These are phyloP conservation scores for Waltergamsia citrina DNA, from an alignment of 2,329 filamentous ascomycete genomes.

Conservation along the genomic window DNA sequence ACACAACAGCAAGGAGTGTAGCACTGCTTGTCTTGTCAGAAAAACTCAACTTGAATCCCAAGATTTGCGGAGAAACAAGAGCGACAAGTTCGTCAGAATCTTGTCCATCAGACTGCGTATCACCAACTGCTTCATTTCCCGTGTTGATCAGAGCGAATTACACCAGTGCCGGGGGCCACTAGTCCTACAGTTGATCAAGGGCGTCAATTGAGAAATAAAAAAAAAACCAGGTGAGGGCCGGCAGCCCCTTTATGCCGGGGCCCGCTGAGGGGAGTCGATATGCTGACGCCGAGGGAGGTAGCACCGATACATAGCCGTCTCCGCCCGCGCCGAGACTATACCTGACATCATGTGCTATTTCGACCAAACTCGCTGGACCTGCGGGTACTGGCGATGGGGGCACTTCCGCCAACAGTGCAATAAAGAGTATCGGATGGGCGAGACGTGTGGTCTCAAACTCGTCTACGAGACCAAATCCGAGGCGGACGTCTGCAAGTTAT, in stretches of 20 bases:
- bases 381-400: constrained; percentile 92
- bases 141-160: too few relatives aligned
- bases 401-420: constrained; percentile 88
- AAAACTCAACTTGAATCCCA: too few relatives aligned
- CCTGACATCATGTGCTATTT: constrained; percentile 77
- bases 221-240: not conserved
- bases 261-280: not conserved
- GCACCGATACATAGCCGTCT: too few relatives aligned
- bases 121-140: too few relatives aligned
- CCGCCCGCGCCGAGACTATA: not conserved
- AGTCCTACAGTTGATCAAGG: too few relatives aligned
- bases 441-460: constrained; percentile 91
- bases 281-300: not conserved
- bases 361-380: constrained; percentile 76
- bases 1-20: too few relatives aligned
- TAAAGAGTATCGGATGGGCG: constrained; percentile 89
- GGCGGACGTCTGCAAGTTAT: constrained; percentile 66
- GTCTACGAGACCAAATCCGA: constrained; percentile 65
- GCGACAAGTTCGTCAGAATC: too few relatives aligned
- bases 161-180: too few relatives aligned
- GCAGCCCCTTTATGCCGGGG: not conserved
- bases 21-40: too few relatives aligned
- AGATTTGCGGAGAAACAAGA: too few relatives aligned
- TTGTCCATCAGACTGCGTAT: too few relatives aligned
- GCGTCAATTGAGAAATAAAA: too few relatives aligned